Evolutionary conservation across 805 yeast species (phyloP).

Genomic region (Alloascoidea africana): DNA sequence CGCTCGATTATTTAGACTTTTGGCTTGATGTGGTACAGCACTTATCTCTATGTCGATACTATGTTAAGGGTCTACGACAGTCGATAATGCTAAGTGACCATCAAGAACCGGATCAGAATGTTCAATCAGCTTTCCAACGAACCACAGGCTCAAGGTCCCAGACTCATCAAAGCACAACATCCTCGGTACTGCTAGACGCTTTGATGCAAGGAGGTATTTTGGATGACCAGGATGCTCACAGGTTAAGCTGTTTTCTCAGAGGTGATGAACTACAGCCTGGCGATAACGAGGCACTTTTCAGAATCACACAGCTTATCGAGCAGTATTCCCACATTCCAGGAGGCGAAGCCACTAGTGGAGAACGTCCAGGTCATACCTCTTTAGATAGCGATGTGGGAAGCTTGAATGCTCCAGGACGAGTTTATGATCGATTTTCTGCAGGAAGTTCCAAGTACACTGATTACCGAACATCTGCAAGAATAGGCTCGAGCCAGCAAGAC

Average conservation of each 20-base stretch:
- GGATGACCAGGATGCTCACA: slow-evolving; percentile 55
- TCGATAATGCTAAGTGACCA: slow-evolving; percentile 13
- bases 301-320: slow-evolving; percentile 1
- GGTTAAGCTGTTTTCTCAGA: slow-evolving; percentile 58
- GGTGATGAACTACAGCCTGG: slow-evolving; percentile 33
- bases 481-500: too few relatives aligned
- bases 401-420: too few relatives aligned
- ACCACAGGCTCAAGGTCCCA: background rate
- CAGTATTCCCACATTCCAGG: background rate
- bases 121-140: too few relatives aligned
- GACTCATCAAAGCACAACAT: slow-evolving; percentile 20
- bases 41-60: slow-evolving; percentile 55
- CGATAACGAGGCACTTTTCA: background rate
- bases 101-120: slow-evolving; percentile 11
- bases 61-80: slow-evolving; percentile 58
- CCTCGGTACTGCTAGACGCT: slow-evolving; percentile 58
- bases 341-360: too few relatives aligned
- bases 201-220: slow-evolving; percentile 59
- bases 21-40: slow-evolving; percentile 83
- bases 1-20: slow-evolving; percentile 86
- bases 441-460: too few relatives aligned
- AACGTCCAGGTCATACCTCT: too few relatives aligned
- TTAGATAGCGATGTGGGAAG: too few relatives aligned
- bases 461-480: too few relatives aligned
- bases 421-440: too few relatives aligned